A percentile compares a stretch with the other conserved stretches of the same genome.
Conservation (phyloP, 192 early-diverging fungal species). For the Backusella tuberculispora region DNA sequence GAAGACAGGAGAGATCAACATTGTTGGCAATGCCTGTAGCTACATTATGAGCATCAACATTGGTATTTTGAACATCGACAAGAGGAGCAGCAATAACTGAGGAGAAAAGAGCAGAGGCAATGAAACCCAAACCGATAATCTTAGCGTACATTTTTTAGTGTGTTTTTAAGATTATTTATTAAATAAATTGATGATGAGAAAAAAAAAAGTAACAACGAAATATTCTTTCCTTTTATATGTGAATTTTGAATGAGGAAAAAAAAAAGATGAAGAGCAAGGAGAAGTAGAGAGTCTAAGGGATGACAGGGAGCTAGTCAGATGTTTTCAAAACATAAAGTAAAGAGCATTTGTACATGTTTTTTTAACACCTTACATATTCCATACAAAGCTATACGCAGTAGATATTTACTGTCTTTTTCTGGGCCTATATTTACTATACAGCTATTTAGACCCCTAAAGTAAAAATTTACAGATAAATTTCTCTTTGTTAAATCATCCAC, state of each 20-base stretch:
- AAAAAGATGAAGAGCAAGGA: neutral
- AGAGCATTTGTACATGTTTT: neutral
- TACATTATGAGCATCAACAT: neutral
- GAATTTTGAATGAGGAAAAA: neutral
- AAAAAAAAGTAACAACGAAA: neutral
- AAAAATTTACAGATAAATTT: neutral
- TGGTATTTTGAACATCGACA: neutral
- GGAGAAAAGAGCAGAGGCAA: neutral
- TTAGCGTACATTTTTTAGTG: conserved; percentile 3
- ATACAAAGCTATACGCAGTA: neutral
- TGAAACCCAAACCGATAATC: neutral
- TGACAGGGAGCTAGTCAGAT: neutral
- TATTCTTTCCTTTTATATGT: neutral
- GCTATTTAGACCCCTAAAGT: neutral
- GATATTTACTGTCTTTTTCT: neutral
- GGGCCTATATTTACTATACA: neutral
- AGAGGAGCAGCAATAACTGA: neutral
- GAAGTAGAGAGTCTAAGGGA: conserved; percentile 2
- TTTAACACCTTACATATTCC: neutral
- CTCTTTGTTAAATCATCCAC: neutral
- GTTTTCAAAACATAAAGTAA: conserved; percentile 5
- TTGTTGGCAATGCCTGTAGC: neutral
- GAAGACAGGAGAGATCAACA: neutral
- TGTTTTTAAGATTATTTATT: conserved; percentile 7
- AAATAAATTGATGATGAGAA: conserved; percentile 13